Percentiles rank a stretch among this genome's conserved stretches.
These are phyloP conservation scores for Plasmodium coatneyi DNA, from an alignment of 169 alveolate species.

Conservation along the genomic window DNA sequence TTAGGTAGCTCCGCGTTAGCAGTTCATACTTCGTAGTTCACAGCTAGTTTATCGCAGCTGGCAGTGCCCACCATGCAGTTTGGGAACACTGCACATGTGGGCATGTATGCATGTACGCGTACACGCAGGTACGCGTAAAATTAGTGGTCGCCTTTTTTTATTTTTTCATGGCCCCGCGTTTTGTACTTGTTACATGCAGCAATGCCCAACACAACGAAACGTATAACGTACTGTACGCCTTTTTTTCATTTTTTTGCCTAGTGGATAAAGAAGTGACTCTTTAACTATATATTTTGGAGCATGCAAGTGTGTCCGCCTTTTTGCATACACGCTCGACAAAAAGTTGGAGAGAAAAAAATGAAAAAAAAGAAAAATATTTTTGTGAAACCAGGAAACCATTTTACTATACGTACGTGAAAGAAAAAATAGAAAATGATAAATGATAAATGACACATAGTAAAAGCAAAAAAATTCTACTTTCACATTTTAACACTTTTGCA, in stretches of 20 bases:
- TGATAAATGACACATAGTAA: background rate
- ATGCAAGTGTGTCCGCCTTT: background rate
- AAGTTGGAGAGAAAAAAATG: background rate
- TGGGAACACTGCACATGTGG: background rate
- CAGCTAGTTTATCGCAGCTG: background rate
- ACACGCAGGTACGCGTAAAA: background rate
- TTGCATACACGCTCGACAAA: background rate
- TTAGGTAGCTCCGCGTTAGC: background rate
- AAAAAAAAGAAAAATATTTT: background rate
- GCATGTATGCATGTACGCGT: background rate
- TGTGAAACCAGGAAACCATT: background rate
- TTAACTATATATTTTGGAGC: background rate
- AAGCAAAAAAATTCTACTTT: background rate
- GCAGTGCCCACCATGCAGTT: background rate
- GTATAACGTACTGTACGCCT: background rate
- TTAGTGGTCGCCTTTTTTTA: background rate
- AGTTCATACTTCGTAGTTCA: background rate
- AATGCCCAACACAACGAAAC: background rate
- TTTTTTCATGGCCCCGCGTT: background rate
- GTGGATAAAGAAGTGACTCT: background rate
- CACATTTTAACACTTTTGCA: background rate
- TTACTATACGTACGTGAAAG: background rate
- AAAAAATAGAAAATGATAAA: background rate
- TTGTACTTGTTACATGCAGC: background rate
- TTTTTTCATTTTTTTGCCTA: conserved; percentile 2